phyloP scores from a whole-genome alignment of 306 rosid genomes.

The Inga leiocalycina region DNA sequence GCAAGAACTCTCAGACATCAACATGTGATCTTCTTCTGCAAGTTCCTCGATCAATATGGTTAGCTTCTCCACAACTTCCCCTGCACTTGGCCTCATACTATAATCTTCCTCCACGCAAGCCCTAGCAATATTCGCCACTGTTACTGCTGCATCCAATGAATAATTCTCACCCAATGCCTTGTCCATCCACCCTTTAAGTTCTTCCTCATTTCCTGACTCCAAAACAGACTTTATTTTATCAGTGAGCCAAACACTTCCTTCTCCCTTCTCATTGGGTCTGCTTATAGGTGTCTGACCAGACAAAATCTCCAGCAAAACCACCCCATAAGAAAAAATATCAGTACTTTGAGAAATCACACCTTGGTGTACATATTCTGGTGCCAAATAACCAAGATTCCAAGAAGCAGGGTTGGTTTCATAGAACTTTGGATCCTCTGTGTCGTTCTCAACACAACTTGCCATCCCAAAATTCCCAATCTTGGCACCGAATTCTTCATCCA shows the following conservation, averaged over 20 bases:
- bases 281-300: conserved; percentile 51
- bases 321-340: conserved; percentile 62
- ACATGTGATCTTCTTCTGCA: conserved; percentile 41
- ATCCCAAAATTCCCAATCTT: conserved; percentile 66
- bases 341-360: conserved; percentile 51
- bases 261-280: conserved; percentile 44
- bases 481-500: conserved; percentile 71
- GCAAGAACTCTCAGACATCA: conserved; percentile 55
- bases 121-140: conserved; percentile 53
- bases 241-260: conserved; percentile 41
- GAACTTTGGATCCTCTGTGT: conserved; percentile 35
- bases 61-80: conserved; percentile 53
- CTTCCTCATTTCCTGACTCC: conserved; percentile 50
- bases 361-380: conserved; percentile 60
- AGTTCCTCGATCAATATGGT: conserved; percentile 54
- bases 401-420: conserved; percentile 43
- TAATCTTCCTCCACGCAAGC: conserved; percentile 63
- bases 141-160: conserved; percentile 52
- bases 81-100: conserved; percentile 55
- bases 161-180: conserved; percentile 57
- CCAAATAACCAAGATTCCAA: conserved; percentile 54
- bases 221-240: conserved; percentile 53
- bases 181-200: conserved; percentile 68
- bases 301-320: conserved; percentile 61
- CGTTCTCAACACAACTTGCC: conserved; percentile 48